phyloP scores from a whole-genome alignment of 2,329 filamentous ascomycete genomes.

The Fusarium sublunatum region DNA sequence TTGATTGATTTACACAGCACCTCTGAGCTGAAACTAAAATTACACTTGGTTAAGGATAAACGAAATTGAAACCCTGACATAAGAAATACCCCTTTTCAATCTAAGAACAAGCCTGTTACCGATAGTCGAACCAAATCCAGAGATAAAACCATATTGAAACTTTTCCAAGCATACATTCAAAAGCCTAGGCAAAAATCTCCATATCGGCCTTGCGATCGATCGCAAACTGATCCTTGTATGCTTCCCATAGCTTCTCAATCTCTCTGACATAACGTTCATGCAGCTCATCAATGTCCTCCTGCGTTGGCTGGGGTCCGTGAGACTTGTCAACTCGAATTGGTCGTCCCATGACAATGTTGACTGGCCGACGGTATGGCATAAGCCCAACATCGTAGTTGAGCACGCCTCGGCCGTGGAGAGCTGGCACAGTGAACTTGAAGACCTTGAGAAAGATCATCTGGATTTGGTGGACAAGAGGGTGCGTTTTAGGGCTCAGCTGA shows the following conservation, averaged over 20 bases:
- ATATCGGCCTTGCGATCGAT: constrained; percentile 71
- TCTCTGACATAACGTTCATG: constrained; percentile 84
- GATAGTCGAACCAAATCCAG: not conserved
- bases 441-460: constrained; percentile 87
- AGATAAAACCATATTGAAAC: not conserved
- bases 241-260: constrained; percentile 77
- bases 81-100: constrained; percentile 2
- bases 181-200: constrained; percentile 69
- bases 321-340: constrained; percentile 77
- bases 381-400: constrained; percentile 98
- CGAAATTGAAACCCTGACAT: constrained; percentile 10
- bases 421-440: constrained; percentile 91
- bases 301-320: constrained; percentile 69
- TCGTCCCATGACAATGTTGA: constrained; percentile 90
- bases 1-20: not conserved
- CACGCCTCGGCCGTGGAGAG: constrained; percentile 89
- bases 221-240: constrained; percentile 82
- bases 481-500: constrained; percentile 79
- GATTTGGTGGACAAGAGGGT: constrained; percentile 81
- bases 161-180: not conserved
- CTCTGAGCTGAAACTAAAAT: not conserved
- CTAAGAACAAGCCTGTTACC: not conserved
- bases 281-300: constrained; percentile 81
- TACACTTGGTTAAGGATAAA: not conserved
- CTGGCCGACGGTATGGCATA: constrained; percentile 88